Evolutionary conservation across 345 rosid species (phyloP), one percentile per base, ranked within the genome.

Genomic region (Carallia pectinifolia): DNA sequence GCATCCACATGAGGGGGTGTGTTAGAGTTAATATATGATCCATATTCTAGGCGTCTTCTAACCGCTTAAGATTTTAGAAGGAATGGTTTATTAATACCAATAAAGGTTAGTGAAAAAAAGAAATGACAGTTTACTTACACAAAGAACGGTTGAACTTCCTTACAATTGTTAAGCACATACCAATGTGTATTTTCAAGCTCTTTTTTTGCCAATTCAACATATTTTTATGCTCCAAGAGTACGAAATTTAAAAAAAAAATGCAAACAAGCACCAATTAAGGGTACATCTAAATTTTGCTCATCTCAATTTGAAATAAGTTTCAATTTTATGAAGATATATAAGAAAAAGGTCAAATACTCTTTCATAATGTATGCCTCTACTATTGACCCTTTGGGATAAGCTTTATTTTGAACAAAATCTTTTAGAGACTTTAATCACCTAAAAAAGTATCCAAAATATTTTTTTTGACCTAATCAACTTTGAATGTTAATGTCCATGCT

Each of bases 371-470:
- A 58, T 19, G 61, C 61, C 61, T 58, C 48, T 10, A 10, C 48
- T 5, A 59, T 59, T 9, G 63, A 59, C 30, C 5, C 39, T 59
- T 59, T 30, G 6, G 53, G 66, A 17, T 9, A 6, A 63, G 66
- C 66, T 63, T 27, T 63, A 19, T 44, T 63, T 63, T 29, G 40
- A 30, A 64, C 65, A 17, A 61, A 33, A 10, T 19, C 39, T 33
- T 61, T 61, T 8, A 61, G 47, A 36, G 44, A 2, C 19, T 44
- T 10, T 13, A 34, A 19, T 10, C 33, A 61, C 29, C 65, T 61
- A 23, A 23, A 23, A 23, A 23, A 23, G 23, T 23, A 23, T 23
- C 23, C 23, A 23, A 23, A 30, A 64, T 44, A 17, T 23, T 23
- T 23, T 23, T 23, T 23, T 23, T 23, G 23, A 23, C 23, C 23